Base-by-base conservation (phyloP, 306 rosid genomes). In the Erythrophleum fordii region DNA sequence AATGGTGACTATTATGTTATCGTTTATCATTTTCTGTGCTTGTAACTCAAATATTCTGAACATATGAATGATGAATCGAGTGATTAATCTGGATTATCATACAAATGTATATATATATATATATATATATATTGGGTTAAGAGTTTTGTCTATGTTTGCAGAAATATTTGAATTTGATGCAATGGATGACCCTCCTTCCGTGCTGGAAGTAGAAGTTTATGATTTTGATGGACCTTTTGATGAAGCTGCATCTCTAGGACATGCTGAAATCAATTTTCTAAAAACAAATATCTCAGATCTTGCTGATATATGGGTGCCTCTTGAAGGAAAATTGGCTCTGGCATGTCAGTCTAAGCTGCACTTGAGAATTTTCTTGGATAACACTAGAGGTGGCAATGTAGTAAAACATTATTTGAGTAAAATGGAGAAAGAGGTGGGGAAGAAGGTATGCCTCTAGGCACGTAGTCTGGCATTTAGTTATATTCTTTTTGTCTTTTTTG, bases 141-240 rank as follows among this genome's bases (percentile, higher is more conserved):
- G 66, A 78, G 69, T 69, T 26, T 48, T 81, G 42, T 87, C 75
- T 77, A 14, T 81, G n/a, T 82, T 55, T 82, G 74, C 91, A 96
- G 98, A 96, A 84, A 92, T 96, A 87, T 96, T 96, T 87, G 99
- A 96, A 87, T 96, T 96, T 86, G 98, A 93, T 89, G 99, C 99
- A 49, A 96, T 96, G 99, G 93, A 92, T 59, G 98, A 96, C 75
- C 98, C 93, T 82, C 99, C 99, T 85, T 96, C 99, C 29, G 90
- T 93, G 80, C 76, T 96, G 89, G 98, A 88, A 53, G 86, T 89
- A 72, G 99, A 92, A 85, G 92, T 96, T 81, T 96, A 83, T 87
- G 98, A 96, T 86, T 96, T 93, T 77, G 97, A 93, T 82, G 99
- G 99, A 61, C 98, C 99, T 81, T 93, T 93, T 72, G 99, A 96